A percentile compares a stretch with the other conserved stretches of the same genome.
phyloP scores from a whole-genome alignment of 805 yeast species.

The Cephaloascus fragrans region DNA sequence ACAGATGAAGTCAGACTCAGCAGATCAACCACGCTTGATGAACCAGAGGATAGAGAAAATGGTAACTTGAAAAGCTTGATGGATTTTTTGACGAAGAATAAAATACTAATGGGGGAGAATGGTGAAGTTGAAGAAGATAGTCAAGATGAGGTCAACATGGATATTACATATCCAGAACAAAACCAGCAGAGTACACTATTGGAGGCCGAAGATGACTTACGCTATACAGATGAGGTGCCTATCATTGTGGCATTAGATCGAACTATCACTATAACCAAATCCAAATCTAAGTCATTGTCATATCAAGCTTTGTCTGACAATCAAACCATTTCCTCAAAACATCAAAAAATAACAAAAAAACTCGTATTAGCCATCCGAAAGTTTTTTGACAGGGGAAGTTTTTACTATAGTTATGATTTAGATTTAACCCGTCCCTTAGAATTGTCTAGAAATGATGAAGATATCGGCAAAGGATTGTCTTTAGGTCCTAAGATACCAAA shows the following conservation, averaged over 20 bases:
- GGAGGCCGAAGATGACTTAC: slow-evolving; percentile 1
- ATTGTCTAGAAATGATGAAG: slow-evolving; percentile 10
- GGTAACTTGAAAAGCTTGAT: background rate
- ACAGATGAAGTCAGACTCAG: background rate
- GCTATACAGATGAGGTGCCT: background rate
- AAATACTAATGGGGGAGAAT: background rate
- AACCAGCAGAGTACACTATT: background rate
- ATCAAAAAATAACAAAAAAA: background rate
- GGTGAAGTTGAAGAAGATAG: background rate
- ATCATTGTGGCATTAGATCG: slow-evolving; percentile 10
- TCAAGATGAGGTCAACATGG: slow-evolving; percentile 1
- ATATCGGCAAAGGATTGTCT: slow-evolving; percentile 11
- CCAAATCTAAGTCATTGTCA: background rate
- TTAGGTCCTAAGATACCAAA: slow-evolving; percentile 3
- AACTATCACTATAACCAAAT: slow-evolving; percentile 1
- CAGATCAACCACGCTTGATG: background rate
- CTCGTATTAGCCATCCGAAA: background rate
- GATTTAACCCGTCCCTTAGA: slow-evolving; percentile 19
- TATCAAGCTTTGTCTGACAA: background rate
- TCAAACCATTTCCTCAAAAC: background rate
- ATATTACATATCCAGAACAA: slow-evolving; percentile 2
- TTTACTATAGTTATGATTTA: slow-evolving; percentile 33
- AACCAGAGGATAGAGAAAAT: background rate
- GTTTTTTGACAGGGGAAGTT: slow-evolving; percentile 4
- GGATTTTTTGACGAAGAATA: background rate